Conservation (phyloP, 257 asterid species). For the Fraxinus excelsior region DNA sequence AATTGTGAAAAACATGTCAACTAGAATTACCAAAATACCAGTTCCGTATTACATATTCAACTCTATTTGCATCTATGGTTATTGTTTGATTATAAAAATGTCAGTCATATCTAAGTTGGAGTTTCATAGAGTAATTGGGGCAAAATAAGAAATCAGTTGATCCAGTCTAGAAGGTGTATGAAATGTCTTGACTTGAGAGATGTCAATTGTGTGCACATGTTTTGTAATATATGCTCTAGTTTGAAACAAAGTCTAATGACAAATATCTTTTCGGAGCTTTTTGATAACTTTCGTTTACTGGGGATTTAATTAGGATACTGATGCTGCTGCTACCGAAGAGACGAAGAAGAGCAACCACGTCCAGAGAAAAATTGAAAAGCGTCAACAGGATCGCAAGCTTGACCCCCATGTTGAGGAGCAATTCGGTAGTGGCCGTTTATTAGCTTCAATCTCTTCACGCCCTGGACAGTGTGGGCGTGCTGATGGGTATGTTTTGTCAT, state of each 20-base stretch:
- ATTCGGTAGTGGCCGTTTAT: conserved; percentile 57
- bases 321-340: conserved; percentile 49
- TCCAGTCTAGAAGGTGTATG: too few relatives aligned
- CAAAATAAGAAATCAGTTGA: too few relatives aligned
- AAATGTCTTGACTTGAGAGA: too few relatives aligned
- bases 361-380: conserved; percentile 47
- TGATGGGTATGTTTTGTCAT: conserved; percentile 45
- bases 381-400: conserved; percentile 48
- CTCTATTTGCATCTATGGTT: too few relatives aligned
- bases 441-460: conserved; percentile 61
- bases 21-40: too few relatives aligned
- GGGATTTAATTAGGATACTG: conserved; percentile 41
- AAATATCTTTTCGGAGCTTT: background rate
- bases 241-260: background rate
- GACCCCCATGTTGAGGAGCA: conserved; percentile 61
- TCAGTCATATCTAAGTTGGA: too few relatives aligned
- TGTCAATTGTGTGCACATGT: too few relatives aligned
- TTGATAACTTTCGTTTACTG: background rate
- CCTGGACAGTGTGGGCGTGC: conserved; percentile 68
- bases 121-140: too few relatives aligned
- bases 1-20: too few relatives aligned
- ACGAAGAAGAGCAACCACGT: conserved; percentile 59
- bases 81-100: too few relatives aligned
- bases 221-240: too few relatives aligned
- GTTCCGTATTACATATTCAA: too few relatives aligned